A percentile compares a stretch with the other conserved stretches of the same genome.
phyloP scores from a whole-genome alignment of 495 filamentous ascomycete genomes.

The Lindgomyces ingoldianus region DNA sequence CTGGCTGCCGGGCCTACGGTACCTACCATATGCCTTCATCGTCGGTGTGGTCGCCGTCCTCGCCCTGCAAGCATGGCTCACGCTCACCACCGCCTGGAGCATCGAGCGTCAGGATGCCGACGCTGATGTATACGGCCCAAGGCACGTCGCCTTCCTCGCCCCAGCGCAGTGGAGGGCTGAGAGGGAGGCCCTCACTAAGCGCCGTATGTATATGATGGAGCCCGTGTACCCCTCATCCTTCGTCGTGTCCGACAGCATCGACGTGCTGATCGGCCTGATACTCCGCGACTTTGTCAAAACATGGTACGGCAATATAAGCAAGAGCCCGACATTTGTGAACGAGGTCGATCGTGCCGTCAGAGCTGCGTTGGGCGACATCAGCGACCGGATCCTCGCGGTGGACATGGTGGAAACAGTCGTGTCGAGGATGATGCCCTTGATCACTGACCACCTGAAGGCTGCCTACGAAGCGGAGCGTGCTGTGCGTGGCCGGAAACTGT shows the following conservation, averaged over 20 bases:
- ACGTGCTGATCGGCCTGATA: slow-evolving; percentile 75
- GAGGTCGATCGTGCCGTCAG: slow-evolving; percentile 82
- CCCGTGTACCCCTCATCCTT: slow-evolving; percentile 78
- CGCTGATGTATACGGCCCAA: slow-evolving; percentile 44
- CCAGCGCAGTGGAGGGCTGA: slow-evolving; percentile 69
- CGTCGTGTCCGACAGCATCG: slow-evolving; percentile 75
- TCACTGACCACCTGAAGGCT: slow-evolving; percentile 88
- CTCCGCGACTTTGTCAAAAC: slow-evolving; percentile 81
- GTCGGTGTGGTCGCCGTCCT: slow-evolving; percentile 61
- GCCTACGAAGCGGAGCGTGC: slow-evolving; percentile 87
- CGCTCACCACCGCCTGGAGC: slow-evolving; percentile 63
- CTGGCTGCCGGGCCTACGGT: slow-evolving; percentile 78
- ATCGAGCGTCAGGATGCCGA: slow-evolving; percentile 39
- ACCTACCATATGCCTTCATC: slow-evolving; percentile 75
- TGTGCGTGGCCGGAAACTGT: slow-evolving; percentile 83
- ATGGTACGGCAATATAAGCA: slow-evolving; percentile 88
- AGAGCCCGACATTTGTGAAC: slow-evolving; percentile 73
- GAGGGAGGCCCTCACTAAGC: slow-evolving; percentile 54
- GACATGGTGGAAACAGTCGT: slow-evolving; percentile 82
- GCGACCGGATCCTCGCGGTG: slow-evolving; percentile 65
- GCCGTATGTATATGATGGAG: slow-evolving; percentile 51
- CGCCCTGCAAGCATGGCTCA: slow-evolving; percentile 55
- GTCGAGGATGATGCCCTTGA: slow-evolving; percentile 77
- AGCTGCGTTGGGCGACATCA: slow-evolving; percentile 67
- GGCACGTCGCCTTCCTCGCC: slow-evolving; percentile 61